Evolutionary conservation across 768 basidiomycete species (phyloP).

Genomic region (Rhodosporidiobolus odoratus): DNA sequence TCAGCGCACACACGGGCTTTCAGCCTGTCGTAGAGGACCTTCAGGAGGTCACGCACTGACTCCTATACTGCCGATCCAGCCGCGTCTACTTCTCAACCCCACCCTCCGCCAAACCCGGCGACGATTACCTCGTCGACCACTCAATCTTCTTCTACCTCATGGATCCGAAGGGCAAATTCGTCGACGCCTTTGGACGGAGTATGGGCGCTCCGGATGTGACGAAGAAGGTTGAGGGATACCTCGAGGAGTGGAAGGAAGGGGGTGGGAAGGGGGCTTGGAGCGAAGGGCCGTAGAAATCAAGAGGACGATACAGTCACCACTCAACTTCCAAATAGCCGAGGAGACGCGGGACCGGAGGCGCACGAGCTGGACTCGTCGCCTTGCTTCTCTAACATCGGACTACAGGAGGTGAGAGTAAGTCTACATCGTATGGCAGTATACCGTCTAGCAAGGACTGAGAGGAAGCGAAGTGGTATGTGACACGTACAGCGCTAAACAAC

Average conservation of each 20-base stretch:
- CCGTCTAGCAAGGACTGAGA: neutral
- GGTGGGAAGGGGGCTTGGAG: slow-evolving; percentile 26
- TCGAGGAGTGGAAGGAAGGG: slow-evolving; percentile 46
- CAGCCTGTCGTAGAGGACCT: neutral
- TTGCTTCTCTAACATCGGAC: neutral
- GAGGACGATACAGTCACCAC: too few relatives aligned
- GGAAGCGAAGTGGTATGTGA: neutral
- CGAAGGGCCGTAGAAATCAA: slow-evolving; percentile 5
- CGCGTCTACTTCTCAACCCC: slow-evolving; percentile 98
- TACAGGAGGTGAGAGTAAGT: neutral
- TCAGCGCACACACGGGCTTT: too few relatives aligned
- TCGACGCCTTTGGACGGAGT: slow-evolving; percentile 91
- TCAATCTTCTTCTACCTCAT: slow-evolving; percentile 74
- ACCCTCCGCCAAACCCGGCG: slow-evolving; percentile 61
- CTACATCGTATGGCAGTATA: neutral
- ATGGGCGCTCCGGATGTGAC: slow-evolving; percentile 63
- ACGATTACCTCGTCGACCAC: slow-evolving; percentile 92
- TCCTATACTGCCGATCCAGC: neutral
- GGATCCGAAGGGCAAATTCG: slow-evolving; percentile 89
- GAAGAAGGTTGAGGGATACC: slow-evolving; percentile 47
- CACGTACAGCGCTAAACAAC: neutral
- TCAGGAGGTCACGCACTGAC: neutral
- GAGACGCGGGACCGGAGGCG: neutral
- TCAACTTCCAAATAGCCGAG: too few relatives aligned
- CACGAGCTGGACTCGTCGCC: neutral